These are phyloP conservation scores for Arthrobotrys entomopaga DNA, from an alignment of 2,329 filamentous ascomycete genomes.

Conservation along the genomic window DNA sequence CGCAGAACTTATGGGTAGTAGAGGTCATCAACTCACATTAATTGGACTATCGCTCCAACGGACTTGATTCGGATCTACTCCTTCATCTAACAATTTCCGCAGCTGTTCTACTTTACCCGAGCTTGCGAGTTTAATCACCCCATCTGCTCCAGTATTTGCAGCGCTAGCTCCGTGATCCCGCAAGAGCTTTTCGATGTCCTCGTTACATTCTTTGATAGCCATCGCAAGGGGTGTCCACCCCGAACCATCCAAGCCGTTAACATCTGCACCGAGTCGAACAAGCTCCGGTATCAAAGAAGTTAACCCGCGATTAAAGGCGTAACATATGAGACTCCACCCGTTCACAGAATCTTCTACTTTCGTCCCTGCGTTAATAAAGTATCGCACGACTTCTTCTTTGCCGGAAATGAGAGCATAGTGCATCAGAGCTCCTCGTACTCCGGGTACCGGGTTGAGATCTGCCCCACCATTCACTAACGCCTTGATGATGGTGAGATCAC, in stretches of 20 bases:
- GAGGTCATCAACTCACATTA: conserved; percentile 21
- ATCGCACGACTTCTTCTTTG: conserved; percentile 7
- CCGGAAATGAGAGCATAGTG: conserved; percentile 12
- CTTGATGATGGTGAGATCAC: conserved; percentile 18
- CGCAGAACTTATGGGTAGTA: neutral
- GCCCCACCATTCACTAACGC: conserved; percentile 14
- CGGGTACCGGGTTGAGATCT: conserved; percentile 14
- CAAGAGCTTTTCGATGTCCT: conserved; percentile 11
- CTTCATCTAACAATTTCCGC: conserved; percentile 9
- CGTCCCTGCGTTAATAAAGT: conserved; percentile 10
- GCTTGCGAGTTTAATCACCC: neutral
- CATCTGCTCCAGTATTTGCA: neutral
- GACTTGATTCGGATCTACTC: conserved; percentile 15
- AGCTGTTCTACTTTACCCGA: conserved; percentile 4
- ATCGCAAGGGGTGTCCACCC: conserved; percentile 27
- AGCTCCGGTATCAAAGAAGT: conserved; percentile 15
- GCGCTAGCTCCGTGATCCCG: conserved; percentile 15
- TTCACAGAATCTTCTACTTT: conserved; percentile 8
- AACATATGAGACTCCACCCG: conserved; percentile 10
- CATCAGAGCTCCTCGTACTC: conserved; percentile 1
- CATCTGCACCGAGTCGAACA: conserved; percentile 26
- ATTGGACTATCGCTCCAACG: conserved; percentile 5
- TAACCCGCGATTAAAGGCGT: neutral
- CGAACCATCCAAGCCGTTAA: conserved; percentile 5
- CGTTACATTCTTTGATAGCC: conserved; percentile 9